Percentiles rank a stretch among this genome's conserved stretches.
Evolutionary conservation across 768 basidiomycete genomes (phyloP).

Genomic region (Punctularia strigosozonata): DNA sequence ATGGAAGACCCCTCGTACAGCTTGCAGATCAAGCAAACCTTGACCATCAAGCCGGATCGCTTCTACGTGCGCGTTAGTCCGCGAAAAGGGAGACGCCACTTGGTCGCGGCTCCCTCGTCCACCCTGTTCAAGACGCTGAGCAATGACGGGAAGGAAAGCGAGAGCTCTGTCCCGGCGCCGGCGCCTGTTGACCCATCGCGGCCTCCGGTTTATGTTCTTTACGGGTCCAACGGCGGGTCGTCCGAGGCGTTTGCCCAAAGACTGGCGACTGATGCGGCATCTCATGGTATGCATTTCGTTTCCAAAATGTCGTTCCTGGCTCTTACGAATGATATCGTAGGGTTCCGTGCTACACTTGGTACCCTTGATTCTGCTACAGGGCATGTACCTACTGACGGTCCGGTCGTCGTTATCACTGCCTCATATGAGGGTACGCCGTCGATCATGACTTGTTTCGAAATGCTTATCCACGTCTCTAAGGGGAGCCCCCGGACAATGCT

Average conservation of each 20-base stretch:
- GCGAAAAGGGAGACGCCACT: slow-evolving; percentile 14
- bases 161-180: not conserved
- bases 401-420: slow-evolving; percentile 32
- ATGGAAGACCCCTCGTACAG: slow-evolving; percentile 31
- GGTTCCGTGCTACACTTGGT: slow-evolving; percentile 25
- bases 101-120: slow-evolving; percentile 9
- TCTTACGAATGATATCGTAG: slow-evolving; percentile 9
- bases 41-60: slow-evolving; percentile 35
- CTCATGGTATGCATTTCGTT: slow-evolving; percentile 20
- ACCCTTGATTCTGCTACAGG: slow-evolving; percentile 27
- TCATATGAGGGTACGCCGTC: slow-evolving; percentile 29
- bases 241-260: slow-evolving; percentile 36
- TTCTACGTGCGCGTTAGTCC: slow-evolving; percentile 28
- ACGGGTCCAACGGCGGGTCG: slow-evolving; percentile 37
- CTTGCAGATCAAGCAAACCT: slow-evolving; percentile 29
- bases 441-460: not conserved
- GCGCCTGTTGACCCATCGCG: slow-evolving; percentile 4
- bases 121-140: slow-evolving; percentile 6
- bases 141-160: slow-evolving; percentile 3
- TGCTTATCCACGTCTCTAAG: slow-evolving; percentile 7
- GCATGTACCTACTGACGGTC: slow-evolving; percentile 29
- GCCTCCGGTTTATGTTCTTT: slow-evolving; percentile 26
- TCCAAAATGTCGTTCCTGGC: not conserved
- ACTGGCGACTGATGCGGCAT: slow-evolving; percentile 25
- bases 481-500: slow-evolving; percentile 38